Base-by-base conservation (phyloP, 2,329 filamentous ascomycete species). In the Sporothrix schenckii region DNA sequence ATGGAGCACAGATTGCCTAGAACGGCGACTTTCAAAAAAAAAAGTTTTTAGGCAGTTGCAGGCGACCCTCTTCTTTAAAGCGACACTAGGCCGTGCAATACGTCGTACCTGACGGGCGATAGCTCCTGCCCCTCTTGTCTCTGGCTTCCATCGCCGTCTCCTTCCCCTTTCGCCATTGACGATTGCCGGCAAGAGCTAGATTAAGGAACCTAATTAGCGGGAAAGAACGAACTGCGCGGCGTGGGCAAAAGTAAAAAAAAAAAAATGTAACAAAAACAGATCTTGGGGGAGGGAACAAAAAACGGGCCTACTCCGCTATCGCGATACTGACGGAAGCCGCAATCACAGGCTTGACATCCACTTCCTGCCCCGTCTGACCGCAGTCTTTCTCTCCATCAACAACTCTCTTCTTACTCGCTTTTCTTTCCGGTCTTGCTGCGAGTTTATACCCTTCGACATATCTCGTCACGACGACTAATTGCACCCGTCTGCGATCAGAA, bases 211-310 rank as follows among this genome's bases (percentile, higher is more conserved):
- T 44, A 44, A 44, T 61, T 61, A 44, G 34, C 14, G 56, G 66
- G 65, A 68, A 68, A 58, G 52, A 58, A 49, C 39, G 39, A 68
- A 68, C 52, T 41, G 66, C 14, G 52, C 52, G 52, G 66, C 16
- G 49, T 52, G 56, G 39, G 19, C n/a, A 44, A 44, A 44, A 60
- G 30, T 19, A 60, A 19, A 14, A 27, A 27, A 14, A 27, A 27
- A 65, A 65, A 65, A 50, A 16, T 30, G 7, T 47, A 16, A 44
- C 14, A 41, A 44, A 34, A n/a, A 41, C 41, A 58, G 54, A 58
- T 39, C 2, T 7, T 16, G 30, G 14, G 13, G 19, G 39, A 30
- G 14, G 60, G 60, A 16, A 63, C 21, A 27, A 44, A 49, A 49
- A 49, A 11, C 16, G 41, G 24, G 44, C 44, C 44, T 16, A 16